phyloP scores from a whole-genome alignment of 306 rosid species.

The Trifolium repens region DNA sequence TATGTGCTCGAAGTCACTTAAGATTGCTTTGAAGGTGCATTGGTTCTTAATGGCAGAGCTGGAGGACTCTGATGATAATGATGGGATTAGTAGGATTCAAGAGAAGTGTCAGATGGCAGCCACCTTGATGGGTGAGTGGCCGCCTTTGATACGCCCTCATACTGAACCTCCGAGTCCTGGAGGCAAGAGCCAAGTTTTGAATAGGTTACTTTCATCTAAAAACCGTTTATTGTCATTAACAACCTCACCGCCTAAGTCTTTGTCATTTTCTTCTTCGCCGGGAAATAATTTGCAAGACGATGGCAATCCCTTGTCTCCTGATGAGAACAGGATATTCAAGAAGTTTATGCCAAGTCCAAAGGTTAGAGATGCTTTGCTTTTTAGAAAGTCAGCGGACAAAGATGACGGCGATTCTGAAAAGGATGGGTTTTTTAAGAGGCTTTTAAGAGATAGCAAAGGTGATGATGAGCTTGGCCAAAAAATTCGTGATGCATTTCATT shows the following conservation, averaged over 20 bases:
- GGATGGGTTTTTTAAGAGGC: slow-evolving; percentile 95
- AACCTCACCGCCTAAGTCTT: slow-evolving; percentile 80
- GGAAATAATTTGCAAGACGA: slow-evolving; percentile 69
- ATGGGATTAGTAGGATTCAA: slow-evolving; percentile 88
- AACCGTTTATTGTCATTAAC: slow-evolving; percentile 75
- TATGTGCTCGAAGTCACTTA: slow-evolving; percentile 84
- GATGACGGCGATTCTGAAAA: slow-evolving; percentile 86
- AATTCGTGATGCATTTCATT: slow-evolving; percentile 74
- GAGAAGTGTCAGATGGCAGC: slow-evolving; percentile 94
- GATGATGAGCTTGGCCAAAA: slow-evolving; percentile 80
- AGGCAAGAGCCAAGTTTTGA: slow-evolving; percentile 84
- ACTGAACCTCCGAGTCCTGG: slow-evolving; percentile 65
- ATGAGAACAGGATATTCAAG: slow-evolving; percentile 82
- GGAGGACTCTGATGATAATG: slow-evolving; percentile 93
- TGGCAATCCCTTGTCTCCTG: slow-evolving; percentile 62
- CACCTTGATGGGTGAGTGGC: slow-evolving; percentile 95
- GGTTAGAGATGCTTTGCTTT: slow-evolving; percentile 88
- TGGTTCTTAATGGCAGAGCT: slow-evolving; percentile 96
- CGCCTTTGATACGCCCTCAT: slow-evolving; percentile 66
- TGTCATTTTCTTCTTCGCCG: slow-evolving; percentile 67
- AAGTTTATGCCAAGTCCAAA: slow-evolving; percentile 86
- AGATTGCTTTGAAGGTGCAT: slow-evolving; percentile 94
- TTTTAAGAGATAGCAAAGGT: slow-evolving; percentile 83
- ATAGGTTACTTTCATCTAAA: slow-evolving; percentile 75
- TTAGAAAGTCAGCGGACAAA: slow-evolving; percentile 87